These are phyloP conservation scores for Naganishia vaughanmartiniae DNA, from an alignment of 768 basidiomycete species.

Conservation along the genomic window DNA sequence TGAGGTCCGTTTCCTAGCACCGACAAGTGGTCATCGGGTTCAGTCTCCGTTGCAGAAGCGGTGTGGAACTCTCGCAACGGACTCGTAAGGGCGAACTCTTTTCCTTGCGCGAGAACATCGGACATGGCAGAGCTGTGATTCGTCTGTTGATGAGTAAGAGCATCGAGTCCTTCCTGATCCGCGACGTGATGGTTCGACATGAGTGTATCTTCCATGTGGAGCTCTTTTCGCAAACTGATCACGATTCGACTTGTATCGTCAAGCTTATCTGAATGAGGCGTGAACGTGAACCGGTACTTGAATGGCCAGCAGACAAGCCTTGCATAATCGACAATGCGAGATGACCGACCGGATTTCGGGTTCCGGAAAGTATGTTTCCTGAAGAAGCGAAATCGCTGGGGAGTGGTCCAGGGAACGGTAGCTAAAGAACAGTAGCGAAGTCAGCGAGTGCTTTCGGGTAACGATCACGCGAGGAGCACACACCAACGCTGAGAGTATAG, in stretches of 20 bases:
- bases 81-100: background rate
- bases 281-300: constrained; percentile 18
- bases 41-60: background rate
- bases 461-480: background rate
- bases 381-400: constrained; percentile 20
- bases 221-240: background rate
- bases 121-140: background rate
- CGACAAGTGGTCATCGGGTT: background rate
- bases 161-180: background rate
- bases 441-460: background rate
- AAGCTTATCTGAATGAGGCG: background rate
- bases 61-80: background rate
- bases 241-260: background rate
- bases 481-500: constrained; percentile 9
- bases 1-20: too few relatives aligned
- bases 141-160: background rate
- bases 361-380: background rate
- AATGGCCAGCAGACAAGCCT: constrained; percentile 23
- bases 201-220: background rate
- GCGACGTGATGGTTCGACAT: background rate
- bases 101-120: background rate
- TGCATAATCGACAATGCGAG: background rate
- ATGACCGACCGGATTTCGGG: background rate
- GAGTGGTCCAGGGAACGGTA: constrained; percentile 4
- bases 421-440: background rate